Evolutionary conservation across 768 basidiomycete species (phyloP).

Genomic region (Trametes coccinea): DNA sequence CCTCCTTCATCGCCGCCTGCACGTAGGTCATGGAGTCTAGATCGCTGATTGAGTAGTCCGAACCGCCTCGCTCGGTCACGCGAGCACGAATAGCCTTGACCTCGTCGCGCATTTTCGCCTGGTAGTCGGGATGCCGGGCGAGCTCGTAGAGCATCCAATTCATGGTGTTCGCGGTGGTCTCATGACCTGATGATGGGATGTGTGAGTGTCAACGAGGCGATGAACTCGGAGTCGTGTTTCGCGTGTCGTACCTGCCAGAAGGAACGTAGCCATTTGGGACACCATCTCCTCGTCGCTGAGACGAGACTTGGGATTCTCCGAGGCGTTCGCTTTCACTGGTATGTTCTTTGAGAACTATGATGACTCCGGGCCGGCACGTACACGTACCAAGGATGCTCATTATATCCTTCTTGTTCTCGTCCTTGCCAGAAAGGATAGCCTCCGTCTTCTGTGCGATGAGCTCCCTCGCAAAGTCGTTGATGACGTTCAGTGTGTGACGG

Average conservation of each 20-base stretch:
- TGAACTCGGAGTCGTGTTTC: background rate
- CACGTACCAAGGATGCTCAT: conserved; percentile 36
- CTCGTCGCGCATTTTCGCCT: conserved; percentile 20
- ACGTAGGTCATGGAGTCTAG: conserved; percentile 1
- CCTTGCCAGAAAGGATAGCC: conserved; percentile 17
- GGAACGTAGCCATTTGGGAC: conserved; percentile 31
- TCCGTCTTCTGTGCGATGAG: conserved; percentile 31
- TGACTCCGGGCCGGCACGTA: background rate
- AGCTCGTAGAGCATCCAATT: conserved; percentile 30
- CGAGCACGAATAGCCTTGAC: conserved; percentile 10
- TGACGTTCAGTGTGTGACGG: conserved; percentile 26
- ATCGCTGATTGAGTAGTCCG: conserved; percentile 24
- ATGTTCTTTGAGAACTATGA: background rate
- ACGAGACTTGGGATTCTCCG: conserved; percentile 31
- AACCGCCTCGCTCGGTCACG: conserved; percentile 11
- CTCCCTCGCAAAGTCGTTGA: conserved; percentile 26
- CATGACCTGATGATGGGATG: conserved; percentile 25
- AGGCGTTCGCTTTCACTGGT: conserved; percentile 33
- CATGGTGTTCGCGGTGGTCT: conserved; percentile 34
- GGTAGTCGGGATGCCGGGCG: conserved; percentile 14
- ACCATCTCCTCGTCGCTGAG: conserved; percentile 36
- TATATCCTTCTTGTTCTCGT: conserved; percentile 35
- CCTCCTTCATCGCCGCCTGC: conserved; percentile 23
- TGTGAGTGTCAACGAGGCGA: background rate
- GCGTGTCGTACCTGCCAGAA: conserved; percentile 15